These are phyloP conservation scores for Groenewaldozyma salmanticensis DNA, from an alignment of 805 yeast genomes.

Conservation along the genomic window DNA sequence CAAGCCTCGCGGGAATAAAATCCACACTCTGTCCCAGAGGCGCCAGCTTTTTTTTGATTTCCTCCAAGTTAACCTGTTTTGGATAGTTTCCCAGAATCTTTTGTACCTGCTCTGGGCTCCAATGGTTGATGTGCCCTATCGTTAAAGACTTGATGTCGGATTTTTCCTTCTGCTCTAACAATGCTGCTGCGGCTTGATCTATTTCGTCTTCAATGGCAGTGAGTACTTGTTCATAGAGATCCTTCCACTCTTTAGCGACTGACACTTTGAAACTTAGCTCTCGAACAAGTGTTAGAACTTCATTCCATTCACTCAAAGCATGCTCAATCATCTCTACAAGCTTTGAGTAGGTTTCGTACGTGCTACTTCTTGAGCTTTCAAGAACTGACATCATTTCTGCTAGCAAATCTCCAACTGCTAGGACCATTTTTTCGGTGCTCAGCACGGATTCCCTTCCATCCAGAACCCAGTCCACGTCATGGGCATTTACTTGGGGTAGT, in stretches of 20 bases:
- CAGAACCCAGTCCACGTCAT: constrained; percentile 20
- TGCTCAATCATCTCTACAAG: constrained; percentile 15
- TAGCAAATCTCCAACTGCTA: constrained; percentile 17
- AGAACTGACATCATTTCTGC: constrained; percentile 14
- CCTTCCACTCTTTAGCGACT: constrained; percentile 22
- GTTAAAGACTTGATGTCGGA: constrained; percentile 6
- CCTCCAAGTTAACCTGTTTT: constrained; percentile 12
- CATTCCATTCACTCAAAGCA: constrained; percentile 16
- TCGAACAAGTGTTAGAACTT: constrained; percentile 10
- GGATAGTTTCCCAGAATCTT: constrained; percentile 14
- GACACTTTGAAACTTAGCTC: constrained; percentile 14
- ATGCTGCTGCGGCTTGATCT: constrained; percentile 10
- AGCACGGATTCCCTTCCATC: constrained; percentile 17
- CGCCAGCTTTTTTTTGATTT: constrained; percentile 11
- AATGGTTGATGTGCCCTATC: constrained; percentile 9
- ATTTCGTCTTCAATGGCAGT: constrained; percentile 19
- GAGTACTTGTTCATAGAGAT: constrained; percentile 18
- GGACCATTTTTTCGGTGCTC: constrained; percentile 12
- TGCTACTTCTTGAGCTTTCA: constrained; percentile 10
- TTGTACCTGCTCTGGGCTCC: constrained; percentile 12
- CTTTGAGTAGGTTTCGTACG: constrained; percentile 5
- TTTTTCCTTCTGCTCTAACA: constrained; percentile 18
- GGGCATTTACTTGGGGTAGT: constrained; percentile 13
- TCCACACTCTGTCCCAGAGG: constrained; percentile 18
- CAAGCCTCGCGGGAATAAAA: constrained; percentile 17